Evolutionary conservation across 768 basidiomycete genomes (phyloP).

Genomic region (Calocybe gangraenosa): DNA sequence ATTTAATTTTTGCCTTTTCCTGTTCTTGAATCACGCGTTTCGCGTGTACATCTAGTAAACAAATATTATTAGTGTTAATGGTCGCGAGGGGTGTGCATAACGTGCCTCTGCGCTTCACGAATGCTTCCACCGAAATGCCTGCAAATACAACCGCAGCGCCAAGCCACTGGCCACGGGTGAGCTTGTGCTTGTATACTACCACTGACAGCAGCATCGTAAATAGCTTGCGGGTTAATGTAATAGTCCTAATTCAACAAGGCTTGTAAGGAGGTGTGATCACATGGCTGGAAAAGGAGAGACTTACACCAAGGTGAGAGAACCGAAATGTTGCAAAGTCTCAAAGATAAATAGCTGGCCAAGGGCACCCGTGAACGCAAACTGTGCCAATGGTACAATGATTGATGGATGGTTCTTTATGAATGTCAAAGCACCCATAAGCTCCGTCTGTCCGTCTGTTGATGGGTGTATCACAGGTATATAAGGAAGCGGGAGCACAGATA

Average conservation of each 20-base stretch:
- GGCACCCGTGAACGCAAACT: conserved; percentile 88
- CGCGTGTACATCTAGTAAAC: conserved; percentile 62
- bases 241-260: conserved; percentile 51
- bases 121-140: conserved; percentile 94
- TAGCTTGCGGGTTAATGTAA: conserved; percentile 94
- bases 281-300: not conserved
- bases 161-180: conserved; percentile 85
- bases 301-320: conserved; percentile 84
- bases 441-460: conserved; percentile 50
- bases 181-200: conserved; percentile 81
- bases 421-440: conserved; percentile 61
- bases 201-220: conserved; percentile 98
- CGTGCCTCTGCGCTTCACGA: conserved; percentile 82
- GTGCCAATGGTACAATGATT: conserved; percentile 65
- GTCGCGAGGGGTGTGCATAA: conserved; percentile 1
- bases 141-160: conserved; percentile 92
- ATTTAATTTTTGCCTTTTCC: conserved; percentile 80
- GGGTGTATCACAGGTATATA: conserved; percentile 83
- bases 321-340: conserved; percentile 90
- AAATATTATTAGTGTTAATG: conserved; percentile 4
- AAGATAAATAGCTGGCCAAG: conserved; percentile 98
- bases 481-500: conserved; percentile 72
- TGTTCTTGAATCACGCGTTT: conserved; percentile 80
- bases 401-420: conserved; percentile 80
- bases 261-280: no score